A percentile compares a stretch with the other conserved stretches of the same genome.
Conservation (phyloP, 2,329 filamentous ascomycete species). For the Sclerotinia trifoliorum region DNA sequence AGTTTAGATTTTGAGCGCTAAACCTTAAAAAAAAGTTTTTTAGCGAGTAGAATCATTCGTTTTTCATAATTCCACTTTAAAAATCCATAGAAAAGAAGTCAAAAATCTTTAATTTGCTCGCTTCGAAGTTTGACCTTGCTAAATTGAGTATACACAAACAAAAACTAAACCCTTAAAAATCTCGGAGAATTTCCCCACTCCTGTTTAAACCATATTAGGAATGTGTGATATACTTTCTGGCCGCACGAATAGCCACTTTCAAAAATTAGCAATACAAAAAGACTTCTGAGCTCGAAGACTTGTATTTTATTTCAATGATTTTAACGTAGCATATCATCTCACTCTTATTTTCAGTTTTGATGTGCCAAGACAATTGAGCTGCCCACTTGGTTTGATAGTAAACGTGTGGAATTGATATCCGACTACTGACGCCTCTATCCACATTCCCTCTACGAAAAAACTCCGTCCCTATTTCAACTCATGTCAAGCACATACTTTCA, state of each 20-base stretch:
- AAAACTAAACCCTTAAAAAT: too few relatives aligned
- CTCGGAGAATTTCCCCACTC: too few relatives aligned
- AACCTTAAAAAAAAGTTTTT: too few relatives aligned
- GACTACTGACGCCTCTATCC: not conserved
- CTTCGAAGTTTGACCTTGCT: too few relatives aligned
- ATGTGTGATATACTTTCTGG: too few relatives aligned
- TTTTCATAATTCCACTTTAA: too few relatives aligned
- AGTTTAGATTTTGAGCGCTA: too few relatives aligned
- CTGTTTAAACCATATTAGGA: too few relatives aligned
- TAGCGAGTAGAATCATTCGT: too few relatives aligned
- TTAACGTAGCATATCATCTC: not conserved
- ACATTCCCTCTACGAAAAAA: not conserved
- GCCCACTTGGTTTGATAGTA: not conserved
- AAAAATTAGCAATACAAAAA: not conserved
- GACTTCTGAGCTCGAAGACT: not conserved
- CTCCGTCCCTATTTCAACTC: not conserved
- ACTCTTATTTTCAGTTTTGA: not conserved
- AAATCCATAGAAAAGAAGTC: too few relatives aligned
- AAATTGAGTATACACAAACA: too few relatives aligned
- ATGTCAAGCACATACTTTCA: not conserved
- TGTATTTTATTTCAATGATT: not conserved
- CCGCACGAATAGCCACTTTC: not conserved
- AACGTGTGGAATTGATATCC: not conserved
- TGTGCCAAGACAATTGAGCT: not conserved
- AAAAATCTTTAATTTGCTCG: too few relatives aligned